Evolutionary conservation across 768 basidiomycete genomes (phyloP), one percentile per base, ranked within the genome.

Genomic region (Cystofilobasidium macerans): DNA sequence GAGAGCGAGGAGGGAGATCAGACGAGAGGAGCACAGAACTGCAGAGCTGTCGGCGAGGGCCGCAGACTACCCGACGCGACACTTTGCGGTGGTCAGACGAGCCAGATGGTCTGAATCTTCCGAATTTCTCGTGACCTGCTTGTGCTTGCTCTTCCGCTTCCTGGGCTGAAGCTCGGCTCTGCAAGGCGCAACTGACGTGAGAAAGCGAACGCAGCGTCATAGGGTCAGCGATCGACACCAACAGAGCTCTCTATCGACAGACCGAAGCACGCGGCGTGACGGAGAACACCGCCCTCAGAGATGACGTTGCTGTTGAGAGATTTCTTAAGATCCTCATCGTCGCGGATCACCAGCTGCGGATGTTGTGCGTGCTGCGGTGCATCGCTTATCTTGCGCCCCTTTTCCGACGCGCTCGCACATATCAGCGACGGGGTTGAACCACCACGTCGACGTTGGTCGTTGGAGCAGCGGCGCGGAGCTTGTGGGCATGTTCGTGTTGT

Each of bases 381-480:
- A n/a, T n/a, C n/a, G n/a, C n/a, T n/a, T n/a, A 92, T 88, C 72
- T 93, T 92, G 86, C 91, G 89, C 71, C 88, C 86, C 80, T 92
- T 88, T 82, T 88, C 67, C 85, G 82, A 90, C 90, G 38, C 93
- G 81, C 76, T 93, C 90, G 70, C 92, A 85, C 76, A 93, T 91
- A 77, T 93, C 90, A 53, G 90, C 90, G 67, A 88, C 86, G 68
- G 92, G 85, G 75, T 93, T 89, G 78, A 43, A 26, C 28, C 40
- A 43, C 54, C 20, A n/a, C n/a, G n/a, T n/a, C n/a, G n/a, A n/a
- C n/a, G n/a, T n/a, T n/a, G n/a, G n/a, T n/a, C n/a, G n/a, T n/a
- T n/a, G n/a, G n/a, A n/a, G n/a, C n/a, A n/a, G n/a, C n/a, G n/a
- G n/a, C n/a, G n/a, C n/a, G n/a, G n/a, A 22, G 53, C 42, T 35